A percentile compares a stretch with the other conserved stretches of the same genome.
Evolutionary conservation across 2,329 filamentous ascomycete genomes (phyloP).

Genomic region (Elsinoe fawcettii): DNA sequence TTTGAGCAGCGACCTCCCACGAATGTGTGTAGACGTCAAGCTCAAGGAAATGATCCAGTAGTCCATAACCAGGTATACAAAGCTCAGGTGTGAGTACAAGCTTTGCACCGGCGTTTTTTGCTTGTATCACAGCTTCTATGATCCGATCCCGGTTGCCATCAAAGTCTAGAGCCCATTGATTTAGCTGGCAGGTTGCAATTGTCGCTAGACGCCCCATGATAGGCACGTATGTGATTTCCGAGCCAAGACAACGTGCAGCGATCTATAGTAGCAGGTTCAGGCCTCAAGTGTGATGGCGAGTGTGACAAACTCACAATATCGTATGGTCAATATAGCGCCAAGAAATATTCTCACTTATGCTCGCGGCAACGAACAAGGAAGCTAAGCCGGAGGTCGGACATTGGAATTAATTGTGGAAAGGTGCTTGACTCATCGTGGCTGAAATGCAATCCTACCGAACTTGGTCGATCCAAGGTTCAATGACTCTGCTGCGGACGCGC

Average conservation of each 20-base stretch:
- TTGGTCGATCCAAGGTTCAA: conserved; percentile 1
- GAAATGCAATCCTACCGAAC: conserved; percentile 1
- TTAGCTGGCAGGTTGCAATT: conserved; percentile 39
- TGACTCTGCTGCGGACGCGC: not conserved
- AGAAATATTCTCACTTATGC: not conserved
- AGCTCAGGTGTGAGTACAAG: conserved; percentile 45
- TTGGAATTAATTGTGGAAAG: not conserved
- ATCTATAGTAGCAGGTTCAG: not conserved
- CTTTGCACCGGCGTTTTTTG: conserved; percentile 55
- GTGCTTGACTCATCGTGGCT: conserved; percentile 1
- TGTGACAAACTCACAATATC: no score
- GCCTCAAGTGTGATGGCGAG: no score
- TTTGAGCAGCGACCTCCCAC: conserved; percentile 55
- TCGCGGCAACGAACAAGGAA: not conserved
- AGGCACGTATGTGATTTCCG: not conserved
- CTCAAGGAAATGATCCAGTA: conserved; percentile 56
- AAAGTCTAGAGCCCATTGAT: conserved; percentile 51
- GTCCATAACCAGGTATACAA: conserved; percentile 55
- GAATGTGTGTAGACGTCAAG: conserved; percentile 35
- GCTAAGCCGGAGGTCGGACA: conserved; percentile 1
- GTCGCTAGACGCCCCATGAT: conserved; percentile 34
- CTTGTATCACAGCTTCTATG: conserved; percentile 51
- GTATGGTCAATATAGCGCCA: not conserved
- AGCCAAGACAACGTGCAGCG: not conserved
- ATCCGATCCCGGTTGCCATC: conserved; percentile 58